These are phyloP conservation scores for Haplosporangium sp. DNA, from an alignment of 371 early-diverging fungal genomes.

Conservation along the genomic window DNA sequence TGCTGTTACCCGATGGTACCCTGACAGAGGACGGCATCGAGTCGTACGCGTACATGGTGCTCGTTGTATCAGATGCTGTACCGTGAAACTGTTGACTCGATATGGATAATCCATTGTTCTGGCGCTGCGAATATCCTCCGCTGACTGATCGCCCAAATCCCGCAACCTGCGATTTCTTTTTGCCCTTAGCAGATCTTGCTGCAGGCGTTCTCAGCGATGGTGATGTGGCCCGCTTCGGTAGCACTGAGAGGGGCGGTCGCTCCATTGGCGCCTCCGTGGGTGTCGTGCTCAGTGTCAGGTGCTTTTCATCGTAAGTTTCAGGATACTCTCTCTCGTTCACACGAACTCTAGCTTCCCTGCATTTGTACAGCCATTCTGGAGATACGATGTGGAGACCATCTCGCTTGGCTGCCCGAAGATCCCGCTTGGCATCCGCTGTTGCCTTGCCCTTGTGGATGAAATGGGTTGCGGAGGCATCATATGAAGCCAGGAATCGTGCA, in stretches of 20 bases:
- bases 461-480: constrained; percentile 19
- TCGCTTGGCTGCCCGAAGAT: constrained; percentile 18
- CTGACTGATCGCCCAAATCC: constrained; percentile 15
- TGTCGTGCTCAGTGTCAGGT: constrained; percentile 12
- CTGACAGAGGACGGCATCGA: constrained; percentile 1
- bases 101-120: neutral
- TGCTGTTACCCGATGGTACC: constrained; percentile 8
- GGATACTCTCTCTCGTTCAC: constrained; percentile 26
- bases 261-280: constrained; percentile 6
- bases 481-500: constrained; percentile 10
- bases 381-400: constrained; percentile 14
- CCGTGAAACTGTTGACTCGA: constrained; percentile 31
- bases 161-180: neutral
- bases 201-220: neutral
- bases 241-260: constrained; percentile 9
- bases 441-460: constrained; percentile 42
- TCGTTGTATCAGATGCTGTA: constrained; percentile 25
- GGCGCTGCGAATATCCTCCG: neutral
- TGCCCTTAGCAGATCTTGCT: neutral
- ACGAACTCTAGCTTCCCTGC: constrained; percentile 22
- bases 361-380: constrained; percentile 32
- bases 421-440: constrained; percentile 10
- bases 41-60: constrained; percentile 21
- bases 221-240: constrained; percentile 9
- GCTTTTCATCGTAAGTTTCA: constrained; percentile 28